These are phyloP conservation scores for Daedalea quercina DNA, from an alignment of 768 basidiomycete species.

Conservation along the genomic window DNA sequence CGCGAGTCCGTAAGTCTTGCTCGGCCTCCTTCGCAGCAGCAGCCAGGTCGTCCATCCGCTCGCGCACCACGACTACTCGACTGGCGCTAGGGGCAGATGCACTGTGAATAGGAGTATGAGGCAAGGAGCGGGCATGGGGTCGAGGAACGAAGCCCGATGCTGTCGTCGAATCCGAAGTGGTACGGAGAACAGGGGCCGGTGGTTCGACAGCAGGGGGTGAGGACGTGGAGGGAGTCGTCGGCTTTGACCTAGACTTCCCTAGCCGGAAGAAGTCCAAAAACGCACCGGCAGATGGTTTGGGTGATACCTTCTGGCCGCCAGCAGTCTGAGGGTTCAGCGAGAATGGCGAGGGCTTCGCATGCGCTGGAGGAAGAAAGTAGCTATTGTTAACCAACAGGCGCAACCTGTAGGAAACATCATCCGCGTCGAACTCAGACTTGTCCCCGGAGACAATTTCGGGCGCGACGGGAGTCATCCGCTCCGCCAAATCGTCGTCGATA, in stretches of 20 bases:
- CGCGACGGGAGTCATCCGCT: slow-evolving; percentile 18
- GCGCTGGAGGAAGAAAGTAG: slow-evolving; percentile 85
- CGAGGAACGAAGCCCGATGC: slow-evolving; percentile 31
- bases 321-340: slow-evolving; percentile 42
- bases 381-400: slow-evolving; percentile 81
- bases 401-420: slow-evolving; percentile 82
- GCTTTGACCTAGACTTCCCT: slow-evolving; percentile 62
- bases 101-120: slow-evolving; percentile 31
- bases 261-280: slow-evolving; percentile 71
- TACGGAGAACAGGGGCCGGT: slow-evolving; percentile 34
- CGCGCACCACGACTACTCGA: slow-evolving; percentile 73
- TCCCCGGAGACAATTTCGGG: slow-evolving; percentile 19
- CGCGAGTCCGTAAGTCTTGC: slow-evolving; percentile 57
- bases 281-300: slow-evolving; percentile 38
- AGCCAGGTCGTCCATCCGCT: slow-evolving; percentile 67
- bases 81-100: slow-evolving; percentile 19
- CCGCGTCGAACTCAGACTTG: slow-evolving; percentile 36
- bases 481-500: slow-evolving; percentile 34
- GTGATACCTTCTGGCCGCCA: slow-evolving; percentile 35
- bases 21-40: slow-evolving; percentile 72
- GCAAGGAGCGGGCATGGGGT: slow-evolving; percentile 25
- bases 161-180: slow-evolving; percentile 60
- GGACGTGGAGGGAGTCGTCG: slow-evolving; percentile 33
- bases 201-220: slow-evolving; percentile 15
- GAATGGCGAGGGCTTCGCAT: slow-evolving; percentile 69